Base-by-base conservation (phyloP, 192 early-diverging fungal genomes). In the Podila epigama region DNA sequence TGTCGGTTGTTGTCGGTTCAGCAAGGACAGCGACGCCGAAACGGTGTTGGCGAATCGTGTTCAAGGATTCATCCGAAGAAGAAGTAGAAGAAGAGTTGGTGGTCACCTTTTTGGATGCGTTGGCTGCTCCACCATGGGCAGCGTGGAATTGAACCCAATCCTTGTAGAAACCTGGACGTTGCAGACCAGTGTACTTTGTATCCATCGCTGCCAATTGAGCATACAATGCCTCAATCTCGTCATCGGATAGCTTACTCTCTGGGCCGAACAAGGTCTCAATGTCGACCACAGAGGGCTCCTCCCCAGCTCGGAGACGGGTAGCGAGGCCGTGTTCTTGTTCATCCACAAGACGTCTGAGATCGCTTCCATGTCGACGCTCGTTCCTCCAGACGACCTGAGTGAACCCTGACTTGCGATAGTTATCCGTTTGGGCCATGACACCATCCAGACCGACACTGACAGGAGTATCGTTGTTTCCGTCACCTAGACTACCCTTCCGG, bases 381-480 rank as follows among this genome's bases (percentile, higher is more conserved):
- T 66, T 66, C 42, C 40, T 32, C 70, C 70, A 75, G 2, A 28
- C 52, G 2, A 56, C 18, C 0, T 58, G 4, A 0, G 58, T 75
- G 35, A 75, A 75, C 9, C 70, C 70, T 0, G 70, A 75, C 35
- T 75, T 75, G 20, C 44, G 39, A 34, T 75, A 75, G 42, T 75
- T 75, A 15, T 42, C 18, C 5, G 66, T 52, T 18, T 75, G 70
- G 8, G 63, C 58, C 70, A 75, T 51, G 9, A 75, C 70, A 16
- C 25, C 70, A 20, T 75, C 70, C 18, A 75, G 59, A 1, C 70
- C 70, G 12, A 75, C 41, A 33, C 51, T 55, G 11, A 35, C 22
- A 18, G 58, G 41, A 9, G 29, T 33, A 39, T 53, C 28, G n/a
- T 52, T 37, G 12, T 34, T 57, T 9, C 13, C 40, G 25, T 64